Conservation (phyloP, 768 basidiomycete species). For the Roridomyces roridus region DNA sequence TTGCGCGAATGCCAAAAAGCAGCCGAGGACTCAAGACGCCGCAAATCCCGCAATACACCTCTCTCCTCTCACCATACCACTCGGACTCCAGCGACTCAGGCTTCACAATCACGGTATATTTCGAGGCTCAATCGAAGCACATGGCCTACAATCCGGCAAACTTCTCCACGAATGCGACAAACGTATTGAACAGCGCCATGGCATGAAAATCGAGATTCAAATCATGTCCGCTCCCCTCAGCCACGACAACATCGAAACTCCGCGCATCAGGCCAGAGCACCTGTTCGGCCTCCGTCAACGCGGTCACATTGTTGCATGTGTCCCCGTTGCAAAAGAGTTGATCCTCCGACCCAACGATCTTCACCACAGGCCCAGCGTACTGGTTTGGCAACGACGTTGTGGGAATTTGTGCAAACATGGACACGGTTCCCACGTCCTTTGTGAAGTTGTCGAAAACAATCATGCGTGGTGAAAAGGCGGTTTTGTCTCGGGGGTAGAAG, state of each 20-base stretch:
- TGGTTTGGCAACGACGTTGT: not conserved
- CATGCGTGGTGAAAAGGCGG: constrained; percentile 3
- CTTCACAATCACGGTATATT: no score
- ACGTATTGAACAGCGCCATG: not conserved
- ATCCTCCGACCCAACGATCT: constrained; percentile 1
- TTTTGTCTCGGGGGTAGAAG: not conserved
- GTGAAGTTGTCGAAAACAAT: not conserved
- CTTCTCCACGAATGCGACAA: not conserved
- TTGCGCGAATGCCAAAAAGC: no score
- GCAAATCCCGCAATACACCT: no score
- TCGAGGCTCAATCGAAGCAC: no score
- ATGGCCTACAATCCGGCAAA: not conserved
- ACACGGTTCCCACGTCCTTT: not conserved
- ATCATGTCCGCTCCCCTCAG: constrained; percentile 3
- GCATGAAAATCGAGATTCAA: constrained; percentile 1
- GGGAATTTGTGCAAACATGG: not conserved
- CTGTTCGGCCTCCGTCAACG: not conserved
- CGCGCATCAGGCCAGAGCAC: not conserved
- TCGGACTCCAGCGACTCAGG: no score
- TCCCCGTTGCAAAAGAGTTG: constrained; percentile 1
- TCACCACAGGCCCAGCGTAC: not conserved
- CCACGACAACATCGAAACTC: constrained; percentile 4
- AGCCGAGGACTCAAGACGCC: no score
- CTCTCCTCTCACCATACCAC: no score
- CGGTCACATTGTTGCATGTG: not conserved